Conservation (phyloP, 192 early-diverging fungal species). For the Thoreauomyces humboldtii region DNA sequence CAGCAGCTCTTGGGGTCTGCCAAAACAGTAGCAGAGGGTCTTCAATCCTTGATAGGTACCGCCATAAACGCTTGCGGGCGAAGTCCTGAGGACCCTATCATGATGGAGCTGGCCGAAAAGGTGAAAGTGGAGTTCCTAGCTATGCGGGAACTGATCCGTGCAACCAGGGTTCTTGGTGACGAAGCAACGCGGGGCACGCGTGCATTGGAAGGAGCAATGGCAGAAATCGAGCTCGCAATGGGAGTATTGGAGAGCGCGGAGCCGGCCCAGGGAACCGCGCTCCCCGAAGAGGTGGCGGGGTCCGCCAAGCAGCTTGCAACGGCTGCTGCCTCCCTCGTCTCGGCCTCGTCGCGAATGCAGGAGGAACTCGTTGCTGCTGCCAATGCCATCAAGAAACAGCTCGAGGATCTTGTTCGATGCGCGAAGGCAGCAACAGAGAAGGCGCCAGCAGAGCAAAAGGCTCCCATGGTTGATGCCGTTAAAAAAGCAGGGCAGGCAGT, state of each 20-base stretch:
- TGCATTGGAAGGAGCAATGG: constrained; percentile 37
- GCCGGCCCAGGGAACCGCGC: constrained; percentile 48
- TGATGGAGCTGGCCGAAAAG: constrained; percentile 31
- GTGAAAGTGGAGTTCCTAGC: constrained; percentile 38
- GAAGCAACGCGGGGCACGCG: constrained; percentile 43
- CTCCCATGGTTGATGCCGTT: constrained; percentile 38
- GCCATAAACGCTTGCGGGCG: constrained; percentile 36
- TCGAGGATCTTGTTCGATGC: constrained; percentile 47
- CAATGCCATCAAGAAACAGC: constrained; percentile 41
- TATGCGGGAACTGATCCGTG: constrained; percentile 42
- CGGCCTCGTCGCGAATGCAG: constrained; percentile 32
- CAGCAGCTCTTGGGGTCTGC: constrained; percentile 44
- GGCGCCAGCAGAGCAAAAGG: constrained; percentile 45
- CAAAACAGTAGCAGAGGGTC: constrained; percentile 39
- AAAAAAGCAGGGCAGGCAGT: constrained; percentile 20
- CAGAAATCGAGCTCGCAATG: constrained; percentile 37
- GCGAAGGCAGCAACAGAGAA: constrained; percentile 52
- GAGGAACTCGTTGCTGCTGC: constrained; percentile 43
- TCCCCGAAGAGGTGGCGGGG: constrained; percentile 55
- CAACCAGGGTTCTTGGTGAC: constrained; percentile 46
- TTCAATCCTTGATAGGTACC: constrained; percentile 39
- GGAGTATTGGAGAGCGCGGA: constrained; percentile 20
- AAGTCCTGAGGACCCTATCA: constrained; percentile 12
- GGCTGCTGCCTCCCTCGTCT: constrained; percentile 42
- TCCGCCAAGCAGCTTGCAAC: constrained; percentile 51